phyloP scores from a whole-genome alignment of 2,329 filamentous ascomycete species.

The Paecilomyces niveus region DNA sequence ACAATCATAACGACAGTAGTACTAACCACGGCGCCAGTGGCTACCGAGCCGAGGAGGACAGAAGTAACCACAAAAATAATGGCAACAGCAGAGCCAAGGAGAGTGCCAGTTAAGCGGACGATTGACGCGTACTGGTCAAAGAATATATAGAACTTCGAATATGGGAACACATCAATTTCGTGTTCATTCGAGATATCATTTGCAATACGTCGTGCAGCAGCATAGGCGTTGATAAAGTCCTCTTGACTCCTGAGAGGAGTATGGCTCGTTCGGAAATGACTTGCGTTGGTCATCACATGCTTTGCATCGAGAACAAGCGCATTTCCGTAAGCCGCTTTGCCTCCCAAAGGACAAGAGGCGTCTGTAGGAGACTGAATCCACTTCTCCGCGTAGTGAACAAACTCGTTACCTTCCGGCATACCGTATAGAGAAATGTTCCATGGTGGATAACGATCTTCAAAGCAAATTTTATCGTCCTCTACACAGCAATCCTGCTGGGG shows the following conservation, averaged over 20 bases:
- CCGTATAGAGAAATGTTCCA: conserved; percentile 88
- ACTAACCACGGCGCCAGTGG: conserved; percentile 76
- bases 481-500: conserved; percentile 73
- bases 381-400: conserved; percentile 73
- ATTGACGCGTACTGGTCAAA: conserved; percentile 95
- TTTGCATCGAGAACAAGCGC: conserved; percentile 72
- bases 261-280: conserved; percentile 87
- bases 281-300: conserved; percentile 63
- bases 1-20: conserved; percentile 88
- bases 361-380: conserved; percentile 77
- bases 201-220: conserved; percentile 80
- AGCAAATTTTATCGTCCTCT: conserved; percentile 66
- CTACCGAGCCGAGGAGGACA: conserved; percentile 72
- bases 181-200: conserved; percentile 64
- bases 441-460: conserved; percentile 64
- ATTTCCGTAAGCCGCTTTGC: conserved; percentile 77
- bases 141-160: conserved; percentile 97
- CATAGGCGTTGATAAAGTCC: conserved; percentile 89
- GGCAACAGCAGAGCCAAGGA: conserved; percentile 74
- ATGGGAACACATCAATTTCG: conserved; percentile 81
- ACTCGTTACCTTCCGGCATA: conserved; percentile 92
- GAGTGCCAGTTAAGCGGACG: conserved; percentile 66
- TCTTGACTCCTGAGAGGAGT: conserved; percentile 78
- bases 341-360: conserved; percentile 78
- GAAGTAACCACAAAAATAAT: conserved; percentile 79